Evolutionary conservation across 805 yeast genomes (phyloP).

Genomic region (Limtongozyma cylindracea): DNA sequence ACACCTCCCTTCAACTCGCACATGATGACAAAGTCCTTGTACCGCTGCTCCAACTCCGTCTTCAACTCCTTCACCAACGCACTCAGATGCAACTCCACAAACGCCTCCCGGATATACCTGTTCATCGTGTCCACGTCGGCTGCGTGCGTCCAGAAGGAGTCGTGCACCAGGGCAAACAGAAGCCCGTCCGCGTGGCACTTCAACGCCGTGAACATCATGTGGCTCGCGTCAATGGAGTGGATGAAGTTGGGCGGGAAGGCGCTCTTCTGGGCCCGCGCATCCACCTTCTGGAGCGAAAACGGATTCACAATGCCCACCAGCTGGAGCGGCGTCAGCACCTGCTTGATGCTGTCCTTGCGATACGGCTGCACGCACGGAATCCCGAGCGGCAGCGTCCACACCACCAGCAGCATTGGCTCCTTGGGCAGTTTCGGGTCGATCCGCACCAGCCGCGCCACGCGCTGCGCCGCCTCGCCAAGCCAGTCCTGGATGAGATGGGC

Average conservation of each 20-base stretch:
- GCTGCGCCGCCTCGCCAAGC: slow-evolving; percentile 69
- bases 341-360: slow-evolving; percentile 36
- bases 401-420: slow-evolving; percentile 54
- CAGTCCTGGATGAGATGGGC: slow-evolving; percentile 94
- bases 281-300: slow-evolving; percentile 58
- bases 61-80: slow-evolving; percentile 48
- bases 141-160: slow-evolving; percentile 97
- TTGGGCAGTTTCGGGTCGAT: slow-evolving; percentile 22
- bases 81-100: slow-evolving; percentile 51
- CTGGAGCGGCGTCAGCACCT: slow-evolving; percentile 64
- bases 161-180: slow-evolving; percentile 87
- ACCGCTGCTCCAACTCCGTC: slow-evolving; percentile 62
- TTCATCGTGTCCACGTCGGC: slow-evolving; percentile 56
- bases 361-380: slow-evolving; percentile 96
- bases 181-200: slow-evolving; percentile 41
- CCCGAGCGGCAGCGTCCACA: slow-evolving; percentile 95
- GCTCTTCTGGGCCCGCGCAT: slow-evolving; percentile 68
- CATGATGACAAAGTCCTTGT: slow-evolving; percentile 41
- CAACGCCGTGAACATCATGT: slow-evolving; percentile 76
- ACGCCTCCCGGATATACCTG: slow-evolving; percentile 42
- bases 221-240: slow-evolving; percentile 91
- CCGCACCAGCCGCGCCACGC: slow-evolving; percentile 56
- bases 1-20: too few species aligned
- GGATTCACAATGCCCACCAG: slow-evolving; percentile 78
- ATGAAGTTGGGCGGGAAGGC: slow-evolving; percentile 93